Evolutionary conservation across 306 rosid species (phyloP).

Genomic region (Alnus rubra): DNA sequence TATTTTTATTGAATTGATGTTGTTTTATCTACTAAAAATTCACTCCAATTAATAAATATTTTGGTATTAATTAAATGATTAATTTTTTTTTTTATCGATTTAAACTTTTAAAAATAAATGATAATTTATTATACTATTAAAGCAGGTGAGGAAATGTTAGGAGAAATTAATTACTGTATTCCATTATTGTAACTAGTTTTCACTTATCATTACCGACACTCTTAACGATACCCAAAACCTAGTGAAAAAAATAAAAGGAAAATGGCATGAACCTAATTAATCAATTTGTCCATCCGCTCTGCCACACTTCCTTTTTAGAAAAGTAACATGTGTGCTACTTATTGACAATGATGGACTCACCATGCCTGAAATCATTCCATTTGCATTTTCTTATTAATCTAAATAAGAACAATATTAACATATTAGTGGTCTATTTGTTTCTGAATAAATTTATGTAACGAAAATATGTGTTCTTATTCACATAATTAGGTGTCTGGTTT

Average conservation of each 20-base stretch:
- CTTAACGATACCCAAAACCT: neutral
- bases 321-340: neutral
- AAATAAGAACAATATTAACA: neutral
- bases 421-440: neutral
- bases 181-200: neutral
- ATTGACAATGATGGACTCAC: constrained; percentile 7
- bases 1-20: no score
- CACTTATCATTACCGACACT: no score
- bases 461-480: no score
- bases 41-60: no score
- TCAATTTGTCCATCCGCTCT: neutral
- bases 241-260: neutral
- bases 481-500: no score
- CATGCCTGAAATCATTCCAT: constrained; percentile 6
- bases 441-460: neutral
- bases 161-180: no score
- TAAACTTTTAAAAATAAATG: no score
- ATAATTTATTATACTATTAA: no score
- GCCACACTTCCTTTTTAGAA: neutral
- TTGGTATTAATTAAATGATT: no score
- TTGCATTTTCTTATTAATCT: neutral
- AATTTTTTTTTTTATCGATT: no score
- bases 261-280: neutral
- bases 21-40: neutral
- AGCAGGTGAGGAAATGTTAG: no score